A percentile compares a stretch with the other conserved stretches of the same genome.
Evolutionary conservation across 257 asterid species (phyloP).

Genomic region (Solanum dulcamara): DNA sequence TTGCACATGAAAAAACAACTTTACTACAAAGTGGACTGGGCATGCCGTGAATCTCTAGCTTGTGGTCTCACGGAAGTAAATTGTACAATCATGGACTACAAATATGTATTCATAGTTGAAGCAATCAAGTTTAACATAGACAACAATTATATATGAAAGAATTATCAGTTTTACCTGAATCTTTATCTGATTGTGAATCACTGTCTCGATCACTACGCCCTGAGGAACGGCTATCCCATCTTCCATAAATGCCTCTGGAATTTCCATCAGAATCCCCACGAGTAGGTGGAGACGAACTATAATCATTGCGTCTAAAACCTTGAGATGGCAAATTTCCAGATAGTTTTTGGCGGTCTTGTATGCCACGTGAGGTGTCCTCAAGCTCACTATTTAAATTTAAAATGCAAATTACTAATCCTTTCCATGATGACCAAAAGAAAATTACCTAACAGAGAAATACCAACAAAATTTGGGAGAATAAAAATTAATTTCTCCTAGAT

Average conservation of each 20-base stretch:
- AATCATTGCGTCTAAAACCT: slow-evolving; percentile 50
- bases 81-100: background rate
- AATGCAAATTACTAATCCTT: background rate
- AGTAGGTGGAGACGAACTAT: slow-evolving; percentile 72
- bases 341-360: slow-evolving; percentile 52
- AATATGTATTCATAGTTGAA: background rate
- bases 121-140: background rate
- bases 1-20: background rate
- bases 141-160: background rate
- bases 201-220: slow-evolving; percentile 60
- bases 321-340: slow-evolving; percentile 33
- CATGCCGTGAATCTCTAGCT: background rate
- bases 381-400: slow-evolving; percentile 37
- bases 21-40: background rate
- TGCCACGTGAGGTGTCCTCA: slow-evolving; percentile 35
- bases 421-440: background rate
- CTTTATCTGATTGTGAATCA: slow-evolving; percentile 70
- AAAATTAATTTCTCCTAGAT: background rate
- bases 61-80: background rate
- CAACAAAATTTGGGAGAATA: background rate
- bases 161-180: slow-evolving; percentile 49
- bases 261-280: slow-evolving; percentile 44
- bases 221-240: slow-evolving; percentile 74
- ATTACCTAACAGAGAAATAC: background rate
- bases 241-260: slow-evolving; percentile 45